Base-by-base conservation (phyloP, 805 yeast species). In the Candida dajiaensis region DNA sequence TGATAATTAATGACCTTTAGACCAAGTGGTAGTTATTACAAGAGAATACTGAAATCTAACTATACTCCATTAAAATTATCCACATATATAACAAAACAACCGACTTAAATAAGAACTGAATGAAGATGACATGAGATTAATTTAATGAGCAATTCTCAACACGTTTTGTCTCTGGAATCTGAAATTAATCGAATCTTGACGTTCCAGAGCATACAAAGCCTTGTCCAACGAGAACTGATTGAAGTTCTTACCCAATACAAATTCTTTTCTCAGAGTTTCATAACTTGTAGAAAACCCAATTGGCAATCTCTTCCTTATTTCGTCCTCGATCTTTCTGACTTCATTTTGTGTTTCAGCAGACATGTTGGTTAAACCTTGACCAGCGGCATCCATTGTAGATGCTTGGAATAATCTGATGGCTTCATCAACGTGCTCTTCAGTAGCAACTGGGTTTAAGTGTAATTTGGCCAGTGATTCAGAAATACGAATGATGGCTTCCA, bases 211-310 rank as follows among this genome's bases (percentile, higher is more conserved):
- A 64, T 77, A 78, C 49, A 92, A 67, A 0, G 97, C 95, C 61
- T 80, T 82, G 55, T 89, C 96, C 53, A 92, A 70, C 0, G 96
- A 92, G 44, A 78, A 77, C 43, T 80, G 79, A 26, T 83, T 72
- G 55, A 77, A 83, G 47, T 74, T 74, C 43, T 80, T 79, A 36
- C 78, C 75, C 28, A 76, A 83, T 18, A 85, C 87, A 63, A 90
- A 85, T 67, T 92, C 97, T 49, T 84, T 78, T 57, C 87, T 77
- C 47, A 94, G 73, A 4, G 96, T 89, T 53, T 78, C 80, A 64
- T 88, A 87, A 16, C 92, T 82, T 0, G 98, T 89, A 33, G 95
- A 85, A 90, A 96, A 94, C 19, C 99, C 99, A 52, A 94, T 83
- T 15, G 98, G 97, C 53, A 94, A 74, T 65, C 98, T 80, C 66